Evolutionary conservation across 176 grass and related monocot genomes (phyloP).

Genomic region (Elaeis guineensis): DNA sequence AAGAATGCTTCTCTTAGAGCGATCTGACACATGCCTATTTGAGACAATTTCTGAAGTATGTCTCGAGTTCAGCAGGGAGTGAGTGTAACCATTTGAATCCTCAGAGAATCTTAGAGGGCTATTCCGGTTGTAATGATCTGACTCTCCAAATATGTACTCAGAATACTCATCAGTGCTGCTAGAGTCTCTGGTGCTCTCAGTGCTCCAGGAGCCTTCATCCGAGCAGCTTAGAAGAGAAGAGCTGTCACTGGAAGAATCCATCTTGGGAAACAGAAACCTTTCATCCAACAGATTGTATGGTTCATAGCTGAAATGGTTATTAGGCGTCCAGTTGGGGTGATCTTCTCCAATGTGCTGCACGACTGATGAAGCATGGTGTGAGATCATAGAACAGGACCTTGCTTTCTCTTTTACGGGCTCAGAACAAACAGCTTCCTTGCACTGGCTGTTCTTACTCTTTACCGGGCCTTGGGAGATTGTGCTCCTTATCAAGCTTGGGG

Average conservation of each 20-base stretch:
- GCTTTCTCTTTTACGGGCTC: neutral
- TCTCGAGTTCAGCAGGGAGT: neutral
- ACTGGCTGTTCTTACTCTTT: neutral
- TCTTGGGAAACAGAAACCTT: neutral
- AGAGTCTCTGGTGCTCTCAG: constrained; percentile 22
- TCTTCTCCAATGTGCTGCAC: neutral
- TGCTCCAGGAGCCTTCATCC: constrained; percentile 22
- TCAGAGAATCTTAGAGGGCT: constrained; percentile 7
- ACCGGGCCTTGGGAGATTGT: constrained; percentile 2
- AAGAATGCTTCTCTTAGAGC: too few relatives aligned
- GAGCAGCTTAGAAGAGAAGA: constrained; percentile 24
- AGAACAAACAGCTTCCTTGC: constrained; percentile 7
- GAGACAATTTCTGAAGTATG: neutral
- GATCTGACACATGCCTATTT: too few relatives aligned
- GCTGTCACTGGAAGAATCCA: constrained; percentile 17
- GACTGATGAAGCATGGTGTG: neutral
- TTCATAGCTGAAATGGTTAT: neutral
- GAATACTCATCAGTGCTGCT: constrained; percentile 17
- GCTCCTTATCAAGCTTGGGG: constrained; percentile 5
- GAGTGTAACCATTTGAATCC: neutral
- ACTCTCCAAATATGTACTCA: constrained; percentile 20
- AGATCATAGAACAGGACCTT: neutral
- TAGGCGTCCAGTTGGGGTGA: neutral
- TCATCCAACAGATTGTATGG: neutral
- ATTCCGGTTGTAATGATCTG: constrained; percentile 1